phyloP scores from a whole-genome alignment of 2,329 filamentous ascomycete genomes.

The Cladobotryum mycophilum region DNA sequence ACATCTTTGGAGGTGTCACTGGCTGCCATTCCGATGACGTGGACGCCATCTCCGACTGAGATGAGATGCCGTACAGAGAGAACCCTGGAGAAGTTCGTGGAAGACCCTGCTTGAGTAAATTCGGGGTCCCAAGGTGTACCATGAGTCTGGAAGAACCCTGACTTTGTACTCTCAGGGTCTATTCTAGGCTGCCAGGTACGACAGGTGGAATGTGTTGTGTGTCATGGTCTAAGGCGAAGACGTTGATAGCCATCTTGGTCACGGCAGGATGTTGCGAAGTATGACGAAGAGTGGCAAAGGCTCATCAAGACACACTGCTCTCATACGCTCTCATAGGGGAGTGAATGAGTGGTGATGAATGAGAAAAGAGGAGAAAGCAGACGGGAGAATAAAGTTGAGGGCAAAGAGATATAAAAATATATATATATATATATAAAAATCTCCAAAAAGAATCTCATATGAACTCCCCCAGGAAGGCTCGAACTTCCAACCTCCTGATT shows the following conservation, averaged over 20 bases:
- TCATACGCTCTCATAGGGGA: not conserved
- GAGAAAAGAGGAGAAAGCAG: not conserved
- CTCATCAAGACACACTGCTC: not conserved
- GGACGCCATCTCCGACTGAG: too few species aligned
- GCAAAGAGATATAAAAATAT: not conserved
- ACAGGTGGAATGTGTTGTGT: too few species aligned
- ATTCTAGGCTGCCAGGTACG: too few species aligned
- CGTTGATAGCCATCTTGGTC: too few species aligned
- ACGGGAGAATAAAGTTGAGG: not conserved
- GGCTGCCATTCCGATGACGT: too few species aligned
- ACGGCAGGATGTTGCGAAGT: too few species aligned
- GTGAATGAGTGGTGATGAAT: not conserved
- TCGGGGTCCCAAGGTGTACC: too few species aligned
- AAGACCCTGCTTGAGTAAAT: not conserved
- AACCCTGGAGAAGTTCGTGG: not conserved
- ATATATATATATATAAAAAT: not conserved
- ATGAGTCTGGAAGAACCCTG: too few species aligned
- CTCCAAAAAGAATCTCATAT: not conserved
- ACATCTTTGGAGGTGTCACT: not conserved
- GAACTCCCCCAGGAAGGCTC: constrained; percentile 13
- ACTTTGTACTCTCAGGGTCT: too few species aligned
- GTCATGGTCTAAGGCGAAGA: too few species aligned
- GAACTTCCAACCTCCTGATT: constrained; percentile 22
- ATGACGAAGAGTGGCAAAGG: too few species aligned
- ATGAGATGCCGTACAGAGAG: not conserved